Base-by-base conservation (phyloP, 2,329 filamentous ascomycete species). In the Tricladium varicosporioides region DNA sequence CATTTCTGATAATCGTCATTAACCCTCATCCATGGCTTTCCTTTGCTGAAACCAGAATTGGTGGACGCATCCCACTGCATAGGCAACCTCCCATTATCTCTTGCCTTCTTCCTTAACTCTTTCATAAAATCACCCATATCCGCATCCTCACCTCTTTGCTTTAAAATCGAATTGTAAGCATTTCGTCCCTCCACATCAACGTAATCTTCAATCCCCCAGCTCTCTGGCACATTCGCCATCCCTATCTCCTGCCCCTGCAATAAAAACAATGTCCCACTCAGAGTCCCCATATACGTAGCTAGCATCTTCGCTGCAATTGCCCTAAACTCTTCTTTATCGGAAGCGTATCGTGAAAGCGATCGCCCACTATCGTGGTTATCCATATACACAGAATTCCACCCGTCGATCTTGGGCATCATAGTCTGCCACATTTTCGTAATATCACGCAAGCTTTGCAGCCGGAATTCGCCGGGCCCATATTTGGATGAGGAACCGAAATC, bases 61-160 rank as follows among this genome's bases (percentile, higher is more conserved):
- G 73, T 67, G 1, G 72, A 74, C 14, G 71, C 66, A 60, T 83
- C 78, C 87, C 87, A 91, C 66, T 89, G 86, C 69, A 91, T 85
- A 0, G 87, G 87, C 0, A 85, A 82, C 42, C 87, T 79, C 10
- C 82, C 83, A 69, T 91, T 87, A 71, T 91, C 88, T 14, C 87
- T 69, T 8, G 78, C 82, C 67, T 82, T 82, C 61, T 77, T 73
- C 60, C 80, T 79, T 63, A 84, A 73, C 9, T 80, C 74, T 63
- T 75, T 63, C 70, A 71, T 73, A 57, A 64, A 76, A 15, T 69
- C 65, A 16, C 70, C 65, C 45, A 73, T 67, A 45, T 67, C 71
- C 49, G 71, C 72, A 49, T 71, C 66, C 48, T 67, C 71, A 9
- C 48, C 48, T n/a, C 48, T 14, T 11, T 33, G 31, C 18, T 40